Conservation (phyloP, 495 filamentous ascomycete species). For the Hyphodiscus hymeniophilus region DNA sequence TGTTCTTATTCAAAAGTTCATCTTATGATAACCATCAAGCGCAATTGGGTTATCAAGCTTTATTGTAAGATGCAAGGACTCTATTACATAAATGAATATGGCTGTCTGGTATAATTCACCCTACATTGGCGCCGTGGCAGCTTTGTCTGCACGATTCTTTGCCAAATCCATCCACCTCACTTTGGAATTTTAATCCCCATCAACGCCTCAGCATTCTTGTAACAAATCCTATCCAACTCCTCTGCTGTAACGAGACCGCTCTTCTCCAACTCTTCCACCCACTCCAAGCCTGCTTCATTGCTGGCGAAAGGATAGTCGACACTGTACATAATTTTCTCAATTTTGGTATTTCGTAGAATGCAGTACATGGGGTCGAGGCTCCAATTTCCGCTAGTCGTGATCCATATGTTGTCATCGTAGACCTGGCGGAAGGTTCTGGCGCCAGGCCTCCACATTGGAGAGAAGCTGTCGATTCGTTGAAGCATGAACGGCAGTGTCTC, state of each 20-base stretch:
- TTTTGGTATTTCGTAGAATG: constrained; percentile 41
- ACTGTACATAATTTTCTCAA: constrained; percentile 49
- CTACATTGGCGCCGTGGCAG: too few relatives aligned
- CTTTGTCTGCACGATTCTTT: too few relatives aligned
- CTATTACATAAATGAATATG: too few relatives aligned
- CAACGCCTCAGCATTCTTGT: constrained; percentile 46
- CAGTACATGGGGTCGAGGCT: constrained; percentile 43
- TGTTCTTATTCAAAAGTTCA: too few relatives aligned
- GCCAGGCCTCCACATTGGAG: constrained; percentile 34
- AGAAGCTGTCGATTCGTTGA: constrained; percentile 48
- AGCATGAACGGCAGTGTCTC: constrained; percentile 58
- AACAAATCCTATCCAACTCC: constrained; percentile 44
- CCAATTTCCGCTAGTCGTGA: constrained; percentile 57
- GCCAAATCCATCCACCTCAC: too few relatives aligned
- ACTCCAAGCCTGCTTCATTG: constrained; percentile 34
- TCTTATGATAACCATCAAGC: too few relatives aligned
- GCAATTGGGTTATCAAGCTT: too few relatives aligned
- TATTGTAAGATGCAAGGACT: too few relatives aligned
- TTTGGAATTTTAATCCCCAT: constrained; percentile 28
- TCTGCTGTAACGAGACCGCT: constrained; percentile 43
- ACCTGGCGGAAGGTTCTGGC: constrained; percentile 4
- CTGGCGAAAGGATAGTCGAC: constrained; percentile 53
- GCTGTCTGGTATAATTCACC: too few relatives aligned
- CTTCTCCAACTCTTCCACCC: constrained; percentile 38
- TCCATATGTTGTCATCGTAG: constrained; percentile 49